These are phyloP conservation scores for Herpomyces periplanetae DNA, from an alignment of 2,329 filamentous ascomycete species.

Conservation along the genomic window DNA sequence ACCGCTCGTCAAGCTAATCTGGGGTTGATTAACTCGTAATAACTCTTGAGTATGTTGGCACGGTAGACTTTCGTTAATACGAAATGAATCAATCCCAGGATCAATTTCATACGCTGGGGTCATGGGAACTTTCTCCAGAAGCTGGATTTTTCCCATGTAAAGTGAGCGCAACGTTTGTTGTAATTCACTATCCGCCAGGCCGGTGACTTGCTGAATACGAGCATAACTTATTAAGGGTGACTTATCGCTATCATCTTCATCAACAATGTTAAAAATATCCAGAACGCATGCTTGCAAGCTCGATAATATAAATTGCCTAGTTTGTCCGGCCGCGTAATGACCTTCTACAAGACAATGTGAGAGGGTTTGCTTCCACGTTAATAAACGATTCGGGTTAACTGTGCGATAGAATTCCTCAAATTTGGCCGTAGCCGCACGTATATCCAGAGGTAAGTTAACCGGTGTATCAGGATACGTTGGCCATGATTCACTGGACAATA, in stretches of 20 bases:
- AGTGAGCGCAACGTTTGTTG: too few relatives aligned
- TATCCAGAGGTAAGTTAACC: constrained; percentile 31
- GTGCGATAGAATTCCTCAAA: constrained; percentile 57
- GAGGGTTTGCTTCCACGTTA: constrained; percentile 76
- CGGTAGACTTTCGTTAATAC: not conserved
- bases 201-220: constrained; percentile 32
- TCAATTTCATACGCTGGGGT: too few relatives aligned
- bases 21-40: constrained; percentile 56
- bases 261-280: constrained; percentile 43
- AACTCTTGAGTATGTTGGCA: constrained; percentile 15
- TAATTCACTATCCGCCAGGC: constrained; percentile 21
- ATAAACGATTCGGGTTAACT: constrained; percentile 53
- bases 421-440: constrained; percentile 31
- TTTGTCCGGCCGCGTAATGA: constrained; percentile 25
- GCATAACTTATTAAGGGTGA: constrained; percentile 31
- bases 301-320: constrained; percentile 61
- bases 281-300: constrained; percentile 73
- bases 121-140: too few relatives aligned
- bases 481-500: constrained; percentile 73
- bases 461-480: constrained; percentile 45
- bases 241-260: constrained; percentile 16
- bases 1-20: too few relatives aligned
- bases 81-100: too few relatives aligned
- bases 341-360: constrained; percentile 59
- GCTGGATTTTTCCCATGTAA: too few relatives aligned